phyloP scores from a whole-genome alignment of 1,284 basidiomycete genomes.

The Heterobasidion irregulare region DNA sequence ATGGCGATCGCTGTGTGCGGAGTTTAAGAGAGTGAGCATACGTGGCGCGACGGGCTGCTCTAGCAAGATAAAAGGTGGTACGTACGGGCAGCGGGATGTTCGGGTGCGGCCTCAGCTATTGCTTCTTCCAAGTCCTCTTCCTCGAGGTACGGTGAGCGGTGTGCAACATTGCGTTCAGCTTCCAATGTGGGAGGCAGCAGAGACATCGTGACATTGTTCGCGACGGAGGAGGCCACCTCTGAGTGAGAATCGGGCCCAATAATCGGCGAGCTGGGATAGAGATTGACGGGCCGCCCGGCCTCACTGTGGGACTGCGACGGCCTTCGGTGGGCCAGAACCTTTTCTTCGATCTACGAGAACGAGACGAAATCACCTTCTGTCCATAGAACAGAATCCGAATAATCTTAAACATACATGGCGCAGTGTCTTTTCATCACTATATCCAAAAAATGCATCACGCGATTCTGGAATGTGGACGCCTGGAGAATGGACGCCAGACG shows the following conservation, averaged over 20 bases:
- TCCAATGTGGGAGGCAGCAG: conserved; percentile 21
- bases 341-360: conserved; percentile 62
- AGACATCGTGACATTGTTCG: conserved; percentile 31
- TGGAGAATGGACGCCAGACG: conserved; percentile 9
- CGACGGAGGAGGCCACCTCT: conserved; percentile 29
- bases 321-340: conserved; percentile 54
- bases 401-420: conserved; percentile 47
- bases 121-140: conserved; percentile 28
- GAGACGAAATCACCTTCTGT: background rate
- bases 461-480: conserved; percentile 47
- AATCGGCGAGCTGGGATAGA: background rate
- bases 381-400: background rate
- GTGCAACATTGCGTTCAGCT: background rate
- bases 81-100: background rate
- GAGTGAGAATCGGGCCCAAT: conserved; percentile 28
- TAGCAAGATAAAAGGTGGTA: background rate
- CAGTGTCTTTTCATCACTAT: conserved; percentile 64
- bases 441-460: conserved; percentile 67
- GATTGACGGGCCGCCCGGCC: conserved; percentile 16
- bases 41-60: conserved; percentile 8
- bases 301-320: conserved; percentile 26
- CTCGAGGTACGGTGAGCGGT: conserved; percentile 22
- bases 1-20: conserved; percentile 19
- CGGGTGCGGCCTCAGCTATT: background rate
- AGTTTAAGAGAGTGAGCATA: background rate